These are phyloP conservation scores for Wakefieldia striispora DNA, from an alignment of 768 basidiomycete genomes.

Conservation along the genomic window DNA sequence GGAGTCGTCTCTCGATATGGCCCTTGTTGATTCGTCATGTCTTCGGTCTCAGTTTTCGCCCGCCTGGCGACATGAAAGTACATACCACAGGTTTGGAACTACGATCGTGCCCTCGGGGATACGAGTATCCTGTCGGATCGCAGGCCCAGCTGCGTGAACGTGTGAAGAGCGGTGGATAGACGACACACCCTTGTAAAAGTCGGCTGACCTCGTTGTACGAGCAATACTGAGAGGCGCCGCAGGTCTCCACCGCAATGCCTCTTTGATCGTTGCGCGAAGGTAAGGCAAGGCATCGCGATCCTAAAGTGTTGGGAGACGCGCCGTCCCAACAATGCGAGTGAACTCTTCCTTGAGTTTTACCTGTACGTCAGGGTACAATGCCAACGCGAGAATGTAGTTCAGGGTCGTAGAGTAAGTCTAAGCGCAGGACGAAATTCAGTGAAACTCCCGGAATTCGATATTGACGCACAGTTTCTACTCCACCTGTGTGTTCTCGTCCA, in stretches of 20 bases:
- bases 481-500: slow-evolving; percentile 1
- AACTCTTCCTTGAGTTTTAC: slow-evolving; percentile 55
- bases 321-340: slow-evolving; percentile 43
- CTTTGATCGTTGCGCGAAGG: slow-evolving; percentile 39
- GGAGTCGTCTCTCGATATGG: slow-evolving; percentile 16
- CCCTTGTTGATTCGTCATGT: slow-evolving; percentile 1
- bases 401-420: slow-evolving; percentile 18
- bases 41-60: background rate
- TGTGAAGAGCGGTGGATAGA: background rate
- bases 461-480: slow-evolving; percentile 3
- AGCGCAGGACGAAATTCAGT: background rate
- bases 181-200: no score
- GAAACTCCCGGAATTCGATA: no score
- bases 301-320: slow-evolving; percentile 40
- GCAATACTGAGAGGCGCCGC: slow-evolving; percentile 14
- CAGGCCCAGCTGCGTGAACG: no score
- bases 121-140: slow-evolving; percentile 1
- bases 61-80: background rate
- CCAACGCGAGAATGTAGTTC: slow-evolving; percentile 17
- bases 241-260: slow-evolving; percentile 21
- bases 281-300: slow-evolving; percentile 46
- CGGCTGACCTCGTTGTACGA: slow-evolving; percentile 1
- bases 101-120: background rate
- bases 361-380: slow-evolving; percentile 41
- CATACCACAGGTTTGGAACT: slow-evolving; percentile 16